phyloP scores from a whole-genome alignment of 1,284 basidiomycete genomes.

The Ceratobasidium theobromae region DNA sequence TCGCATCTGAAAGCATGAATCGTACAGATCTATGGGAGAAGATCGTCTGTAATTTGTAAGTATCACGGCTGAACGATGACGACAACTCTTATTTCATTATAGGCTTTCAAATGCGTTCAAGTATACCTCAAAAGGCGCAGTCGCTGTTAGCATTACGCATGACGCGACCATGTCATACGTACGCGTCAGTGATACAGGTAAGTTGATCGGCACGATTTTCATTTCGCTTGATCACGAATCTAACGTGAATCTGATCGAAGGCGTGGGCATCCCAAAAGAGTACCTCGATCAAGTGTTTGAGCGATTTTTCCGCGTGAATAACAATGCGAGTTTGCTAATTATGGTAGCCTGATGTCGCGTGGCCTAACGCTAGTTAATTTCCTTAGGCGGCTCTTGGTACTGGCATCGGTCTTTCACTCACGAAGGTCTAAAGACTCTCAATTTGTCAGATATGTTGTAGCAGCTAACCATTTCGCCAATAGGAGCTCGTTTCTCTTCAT shows the following conservation, averaged over 20 bases:
- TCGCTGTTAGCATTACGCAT: conserved; percentile 37
- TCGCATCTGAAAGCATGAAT: neutral
- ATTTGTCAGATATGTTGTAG: neutral
- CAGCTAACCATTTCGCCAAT: neutral
- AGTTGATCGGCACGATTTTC: neutral
- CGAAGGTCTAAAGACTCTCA: conserved; percentile 28
- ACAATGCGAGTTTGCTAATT: neutral
- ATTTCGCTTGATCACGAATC: neutral
- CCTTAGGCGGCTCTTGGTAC: conserved; percentile 39
- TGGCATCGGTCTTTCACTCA: conserved; percentile 43
- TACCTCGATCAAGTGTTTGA: conserved; percentile 38
- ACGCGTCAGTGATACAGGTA: conserved; percentile 40
- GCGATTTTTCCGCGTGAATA: conserved; percentile 41
- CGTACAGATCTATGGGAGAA: conserved; percentile 42
- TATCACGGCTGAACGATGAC: neutral
- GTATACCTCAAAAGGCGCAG: conserved; percentile 39
- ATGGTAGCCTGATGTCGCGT: neutral
- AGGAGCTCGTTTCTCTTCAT: conserved; percentile 42
- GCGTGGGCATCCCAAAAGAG: conserved; percentile 40
- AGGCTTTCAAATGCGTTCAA: conserved; percentile 43
- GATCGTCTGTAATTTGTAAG: conserved; percentile 37
- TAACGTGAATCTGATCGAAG: neutral
- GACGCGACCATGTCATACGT: conserved; percentile 34
- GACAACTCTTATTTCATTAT: neutral
- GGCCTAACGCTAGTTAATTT: neutral